Conservation (phyloP, 371 early-diverging fungal genomes). For the Mortierella sp. region DNA sequence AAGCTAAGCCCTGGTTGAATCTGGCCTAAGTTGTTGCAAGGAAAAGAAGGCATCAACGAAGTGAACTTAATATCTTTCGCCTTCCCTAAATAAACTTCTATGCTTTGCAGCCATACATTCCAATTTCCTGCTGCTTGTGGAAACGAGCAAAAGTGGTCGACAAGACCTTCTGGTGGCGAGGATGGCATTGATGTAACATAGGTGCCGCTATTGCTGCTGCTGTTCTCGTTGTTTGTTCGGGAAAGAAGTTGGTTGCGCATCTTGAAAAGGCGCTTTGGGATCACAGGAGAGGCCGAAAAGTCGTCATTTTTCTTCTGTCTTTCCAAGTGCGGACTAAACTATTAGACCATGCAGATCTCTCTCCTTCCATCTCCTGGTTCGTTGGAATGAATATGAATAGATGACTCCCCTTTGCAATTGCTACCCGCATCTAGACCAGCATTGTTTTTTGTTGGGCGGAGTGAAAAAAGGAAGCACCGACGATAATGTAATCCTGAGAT, state of each 20-base stretch:
- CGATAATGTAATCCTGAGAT: constrained; percentile 6
- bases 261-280: background rate
- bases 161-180: too few species aligned
- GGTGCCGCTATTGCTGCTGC: too few species aligned
- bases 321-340: background rate
- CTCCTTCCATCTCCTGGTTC: background rate
- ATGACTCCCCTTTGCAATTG: background rate
- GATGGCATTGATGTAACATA: too few species aligned
- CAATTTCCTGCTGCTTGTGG: too few species aligned
- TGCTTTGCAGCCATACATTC: too few species aligned
- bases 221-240: too few species aligned
- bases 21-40: too few species aligned
- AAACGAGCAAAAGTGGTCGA: too few species aligned
- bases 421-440: background rate
- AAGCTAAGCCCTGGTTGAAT: too few species aligned
- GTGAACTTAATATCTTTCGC: too few species aligned
- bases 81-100: too few species aligned
- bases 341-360: background rate
- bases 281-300: background rate
- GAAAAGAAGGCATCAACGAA: too few species aligned
- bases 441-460: constrained; percentile 1
- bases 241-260: background rate
- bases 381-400: background rate
- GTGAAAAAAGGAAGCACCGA: background rate
- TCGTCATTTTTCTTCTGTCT: background rate